Base-by-base conservation (phyloP, 192 early-diverging fungal genomes). In the Umbelopsis ramanniana region DNA sequence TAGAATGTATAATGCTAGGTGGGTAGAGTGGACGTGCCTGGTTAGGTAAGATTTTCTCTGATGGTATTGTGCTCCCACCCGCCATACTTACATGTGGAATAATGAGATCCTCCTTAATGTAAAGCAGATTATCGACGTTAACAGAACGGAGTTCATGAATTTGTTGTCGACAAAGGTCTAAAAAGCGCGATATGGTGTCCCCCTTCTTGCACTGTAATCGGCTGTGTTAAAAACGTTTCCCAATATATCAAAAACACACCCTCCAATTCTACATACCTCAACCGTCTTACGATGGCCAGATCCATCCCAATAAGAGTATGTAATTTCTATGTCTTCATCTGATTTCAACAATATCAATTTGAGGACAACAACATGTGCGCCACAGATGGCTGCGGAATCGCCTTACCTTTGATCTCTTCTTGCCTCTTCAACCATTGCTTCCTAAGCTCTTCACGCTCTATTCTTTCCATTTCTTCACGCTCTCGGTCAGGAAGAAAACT, bases 301-400 rank as follows among this genome's bases (percentile, higher is more conserved):
- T 19, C 96, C 96, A 75, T 98, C 96, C 96, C 96, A 98, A 73
- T 95, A 98, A 57, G 90, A 92, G 76, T 97, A 98, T 19, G 95
- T 96, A 63, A 98, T 91, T 17, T 77, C 74, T 40, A 98, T 94
- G 9, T 82, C 80, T 77, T 98, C 92, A 52, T 89, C 86, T 88
- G 3, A 63, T 48, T 19, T 23, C 24, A 45, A 22, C 43, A 22
- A 23, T 43, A 12, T 43, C 40, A 43, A 6, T 12, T 0, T 43
- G 1, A 11, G 6, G 40, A 43, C 40, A 43, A 1, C 1, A 29
- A n/a, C 38, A 40, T 40, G 8, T 40, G 11, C 40, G 11, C 6
- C 6, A 43, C 40, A 43, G 29, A n/a, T 29, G 29, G 29, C 29
- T 43, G 26, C 63, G 21, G 6, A 3, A 19, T 23, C 68, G 17